These are phyloP conservation scores for Polymyxa betae DNA, from an alignment of 208 protist genomes.

Conservation along the genomic window DNA sequence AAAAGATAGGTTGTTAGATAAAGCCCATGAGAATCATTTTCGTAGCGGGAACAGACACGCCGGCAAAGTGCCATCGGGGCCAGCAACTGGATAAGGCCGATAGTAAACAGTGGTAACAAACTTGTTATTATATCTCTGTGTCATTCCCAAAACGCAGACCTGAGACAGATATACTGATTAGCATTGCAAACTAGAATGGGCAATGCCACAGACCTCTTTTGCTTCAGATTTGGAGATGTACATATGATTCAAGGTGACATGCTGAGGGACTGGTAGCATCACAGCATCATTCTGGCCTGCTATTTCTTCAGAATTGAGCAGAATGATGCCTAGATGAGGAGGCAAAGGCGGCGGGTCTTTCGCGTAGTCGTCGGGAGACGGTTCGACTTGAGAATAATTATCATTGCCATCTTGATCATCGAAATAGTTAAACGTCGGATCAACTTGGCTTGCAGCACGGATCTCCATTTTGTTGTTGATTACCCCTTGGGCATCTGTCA, in stretches of 20 bases:
- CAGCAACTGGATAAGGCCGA: not conserved
- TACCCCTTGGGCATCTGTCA: not conserved
- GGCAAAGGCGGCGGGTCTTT: conserved; percentile 35
- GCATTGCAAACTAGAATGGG: not conserved
- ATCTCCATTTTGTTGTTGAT: conserved; percentile 41
- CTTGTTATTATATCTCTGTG: conserved; percentile 44
- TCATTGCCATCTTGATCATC: conserved; percentile 18
- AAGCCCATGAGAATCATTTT: no score
- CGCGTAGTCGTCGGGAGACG: not conserved
- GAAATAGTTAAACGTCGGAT: not conserved
- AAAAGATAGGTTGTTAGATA: no score
- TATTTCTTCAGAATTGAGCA: conserved; percentile 53
- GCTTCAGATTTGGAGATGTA: conserved; percentile 30
- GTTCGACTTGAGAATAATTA: not conserved
- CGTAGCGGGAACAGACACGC: no score
- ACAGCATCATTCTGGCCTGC: conserved; percentile 24
- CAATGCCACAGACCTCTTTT: not conserved
- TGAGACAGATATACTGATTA: not conserved
- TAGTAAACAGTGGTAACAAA: conserved; percentile 57
- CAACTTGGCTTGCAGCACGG: not conserved
- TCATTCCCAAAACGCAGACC: conserved; percentile 27
- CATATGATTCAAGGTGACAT: conserved; percentile 53
- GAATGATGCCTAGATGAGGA: conserved; percentile 53
- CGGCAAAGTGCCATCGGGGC: no score
- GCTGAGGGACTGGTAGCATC: conserved; percentile 40